phyloP scores from a whole-genome alignment of 352 stramenopile species.

The Phytophthora gonapodyides region DNA sequence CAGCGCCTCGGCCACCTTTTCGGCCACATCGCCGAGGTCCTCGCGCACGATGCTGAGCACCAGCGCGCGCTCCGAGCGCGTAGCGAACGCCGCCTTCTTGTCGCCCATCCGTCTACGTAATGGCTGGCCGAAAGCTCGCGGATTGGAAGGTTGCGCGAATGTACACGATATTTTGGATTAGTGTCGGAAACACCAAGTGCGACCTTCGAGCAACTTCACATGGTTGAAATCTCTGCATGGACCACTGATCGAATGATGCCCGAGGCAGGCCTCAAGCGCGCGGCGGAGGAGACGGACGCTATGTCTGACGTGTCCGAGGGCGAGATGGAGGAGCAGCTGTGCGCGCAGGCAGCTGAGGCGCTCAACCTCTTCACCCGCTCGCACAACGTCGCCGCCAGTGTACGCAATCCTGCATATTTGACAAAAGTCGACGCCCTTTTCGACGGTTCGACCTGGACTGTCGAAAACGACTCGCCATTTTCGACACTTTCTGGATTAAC shows the following conservation, averaged over 20 bases:
- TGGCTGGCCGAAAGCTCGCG: neutral
- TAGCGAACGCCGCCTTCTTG: conserved; percentile 47
- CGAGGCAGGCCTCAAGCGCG: conserved; percentile 19
- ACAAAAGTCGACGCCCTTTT: too few relatives aligned
- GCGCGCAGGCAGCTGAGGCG: conserved; percentile 57
- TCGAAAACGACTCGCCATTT: too few relatives aligned
- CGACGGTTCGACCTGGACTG: too few relatives aligned
- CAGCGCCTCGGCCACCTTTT: conserved; percentile 60
- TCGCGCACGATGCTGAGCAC: conserved; percentile 78
- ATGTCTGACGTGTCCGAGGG: conserved; percentile 31
- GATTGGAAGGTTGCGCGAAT: neutral
- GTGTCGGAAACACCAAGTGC: neutral
- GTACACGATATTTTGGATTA: conserved; percentile 2
- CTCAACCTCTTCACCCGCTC: conserved; percentile 74
- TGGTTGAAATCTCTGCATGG: too few relatives aligned
- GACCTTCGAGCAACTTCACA: neutral
- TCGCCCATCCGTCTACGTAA: conserved; percentile 26
- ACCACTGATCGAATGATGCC: too few relatives aligned
- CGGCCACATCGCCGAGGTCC: conserved; percentile 78
- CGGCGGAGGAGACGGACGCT: conserved; percentile 6
- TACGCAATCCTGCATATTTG: conserved; percentile 29
- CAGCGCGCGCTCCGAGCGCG: conserved; percentile 73
- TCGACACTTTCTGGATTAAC: neutral
- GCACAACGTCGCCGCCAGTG: conserved; percentile 60
- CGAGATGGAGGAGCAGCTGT: conserved; percentile 81